Evolutionary conservation across 2,329 filamentous ascomycete species (phyloP).

Genomic region (Plenodomus biglobosus): DNA sequence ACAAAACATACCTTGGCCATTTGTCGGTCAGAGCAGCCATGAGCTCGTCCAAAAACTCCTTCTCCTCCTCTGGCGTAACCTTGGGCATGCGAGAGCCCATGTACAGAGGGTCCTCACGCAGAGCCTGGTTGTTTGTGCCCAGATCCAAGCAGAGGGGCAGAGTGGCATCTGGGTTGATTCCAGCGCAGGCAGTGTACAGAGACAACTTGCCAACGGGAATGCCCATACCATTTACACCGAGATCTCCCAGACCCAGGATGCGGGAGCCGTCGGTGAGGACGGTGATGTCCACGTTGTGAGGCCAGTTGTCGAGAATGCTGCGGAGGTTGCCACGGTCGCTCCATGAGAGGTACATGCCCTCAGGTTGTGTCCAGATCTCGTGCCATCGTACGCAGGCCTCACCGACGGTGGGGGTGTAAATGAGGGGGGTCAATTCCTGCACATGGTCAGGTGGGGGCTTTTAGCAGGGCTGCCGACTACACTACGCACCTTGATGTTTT

Average conservation of each 20-base stretch:
- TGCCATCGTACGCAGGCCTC: conserved; percentile 97
- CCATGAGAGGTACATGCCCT: conserved; percentile 94
- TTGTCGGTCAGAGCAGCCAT: conserved; percentile 85
- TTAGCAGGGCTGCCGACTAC: neutral
- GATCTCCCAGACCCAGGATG: conserved; percentile 87
- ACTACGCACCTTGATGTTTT: conserved; percentile 61
- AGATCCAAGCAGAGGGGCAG: conserved; percentile 65
- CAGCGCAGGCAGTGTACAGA: conserved; percentile 92
- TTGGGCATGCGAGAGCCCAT: conserved; percentile 86
- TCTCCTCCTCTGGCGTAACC: conserved; percentile 73
- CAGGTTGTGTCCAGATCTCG: conserved; percentile 90
- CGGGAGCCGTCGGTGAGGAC: conserved; percentile 96
- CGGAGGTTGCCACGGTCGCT: conserved; percentile 89
- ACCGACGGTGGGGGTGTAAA: conserved; percentile 89
- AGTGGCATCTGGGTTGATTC: conserved; percentile 77
- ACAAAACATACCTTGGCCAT: conserved; percentile 62
- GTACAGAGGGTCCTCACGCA: conserved; percentile 81
- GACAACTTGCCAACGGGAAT: conserved; percentile 97
- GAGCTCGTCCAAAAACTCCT: conserved; percentile 94
- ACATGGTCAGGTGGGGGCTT: conserved; percentile 34
- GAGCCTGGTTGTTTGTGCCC: conserved; percentile 63
- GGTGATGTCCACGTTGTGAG: conserved; percentile 90
- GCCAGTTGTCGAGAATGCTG: conserved; percentile 91
- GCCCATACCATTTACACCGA: conserved; percentile 95
- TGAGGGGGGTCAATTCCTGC: conserved; percentile 76